Base-by-base conservation (phyloP, 345 rosid genomes). In the Gossypium anomalum region DNA sequence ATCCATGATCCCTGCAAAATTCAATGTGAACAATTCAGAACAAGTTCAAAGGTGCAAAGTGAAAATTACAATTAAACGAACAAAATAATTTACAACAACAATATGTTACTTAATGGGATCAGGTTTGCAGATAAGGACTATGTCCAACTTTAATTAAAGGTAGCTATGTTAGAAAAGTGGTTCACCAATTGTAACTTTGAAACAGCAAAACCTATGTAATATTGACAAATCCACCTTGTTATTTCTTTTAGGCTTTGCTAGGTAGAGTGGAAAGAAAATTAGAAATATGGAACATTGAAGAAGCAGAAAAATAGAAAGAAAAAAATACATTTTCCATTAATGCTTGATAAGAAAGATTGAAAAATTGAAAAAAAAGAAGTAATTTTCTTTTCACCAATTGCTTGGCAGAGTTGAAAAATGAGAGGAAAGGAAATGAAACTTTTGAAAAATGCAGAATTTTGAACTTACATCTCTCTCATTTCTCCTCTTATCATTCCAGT, bases 1-100 rank as follows among this genome's bases (percentile, higher is more conserved):
- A 96, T 93, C 99, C 99, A 96, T 34, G 99, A 96, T 15, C 99
- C 99, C 99, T 93, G 87, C 76, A 75, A 48, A 67, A 68, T 67
- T 62, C 25, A 72, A 2, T n/a, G n/a, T 15, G 65, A 55, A 59
- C 41, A 59, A 67, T 67, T 4, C 41, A 25, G 34, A 68, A 52
- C 19, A 47, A 23, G 13, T 48, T 53, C 43, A 43, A 43, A 23
- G 25, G 69, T 12, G 52, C 51, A 20, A 47, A 41, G 14, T 56
- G n/a, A 71, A 9, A 60, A 76, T 43, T 44, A 19, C 3, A 48
- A 48, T 19, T 15, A 11, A 11, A 58, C 14, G 16, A 58, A 58
- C 34, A 58, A 58, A 23, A 23, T 4, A 58, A 23, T 58, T 57
- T 23, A 58, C 17, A 58, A 22, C 8, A 23, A 13, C 23, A 29